A percentile compares a stretch with the other conserved stretches of the same genome.
phyloP scores from a whole-genome alignment of 345 rosid species.

The Stellera chamaejasme region DNA sequence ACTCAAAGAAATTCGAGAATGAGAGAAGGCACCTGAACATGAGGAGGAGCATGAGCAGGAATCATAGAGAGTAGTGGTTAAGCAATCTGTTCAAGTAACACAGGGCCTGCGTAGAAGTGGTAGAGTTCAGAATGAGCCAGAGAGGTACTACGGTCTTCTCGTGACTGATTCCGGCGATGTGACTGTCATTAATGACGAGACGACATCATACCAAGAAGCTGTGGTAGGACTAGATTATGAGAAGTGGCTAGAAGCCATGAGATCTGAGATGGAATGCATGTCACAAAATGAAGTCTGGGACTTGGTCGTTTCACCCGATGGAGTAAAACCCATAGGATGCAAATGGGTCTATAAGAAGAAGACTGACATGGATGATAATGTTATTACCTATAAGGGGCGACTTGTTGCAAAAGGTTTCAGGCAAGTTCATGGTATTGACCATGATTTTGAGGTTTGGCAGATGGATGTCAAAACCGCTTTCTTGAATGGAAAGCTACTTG shows the following conservation, averaged over 20 bases:
- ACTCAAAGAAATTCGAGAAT: constrained; percentile 4
- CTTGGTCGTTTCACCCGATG: constrained; percentile 12
- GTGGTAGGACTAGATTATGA: constrained; percentile 12
- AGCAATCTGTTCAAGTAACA: background rate
- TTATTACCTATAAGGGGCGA: background rate
- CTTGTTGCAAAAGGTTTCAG: constrained; percentile 9
- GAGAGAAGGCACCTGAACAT: background rate
- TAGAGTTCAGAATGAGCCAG: constrained; percentile 1
- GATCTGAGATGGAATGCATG: constrained; percentile 15
- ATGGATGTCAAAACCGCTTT: background rate
- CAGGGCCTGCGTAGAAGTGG: background rate
- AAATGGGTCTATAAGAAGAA: constrained; percentile 7
- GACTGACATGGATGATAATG: constrained; percentile 9
- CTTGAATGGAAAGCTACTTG: background rate
- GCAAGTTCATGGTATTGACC: background rate
- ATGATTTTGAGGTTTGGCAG: constrained; percentile 6
- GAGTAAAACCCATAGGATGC: constrained; percentile 1
- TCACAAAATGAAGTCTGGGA: constrained; percentile 14
- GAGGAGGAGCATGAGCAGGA: background rate
- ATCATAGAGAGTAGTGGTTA: background rate
- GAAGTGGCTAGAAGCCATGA: constrained; percentile 6
- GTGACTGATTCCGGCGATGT: background rate
- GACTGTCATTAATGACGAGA: constrained; percentile 9
- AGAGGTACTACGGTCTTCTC: constrained; percentile 2
- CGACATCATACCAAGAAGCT: constrained; percentile 6